Evolutionary conservation across 495 filamentous ascomycete genomes (phyloP).

Genomic region (Lasiosphaeris hirsuta): DNA sequence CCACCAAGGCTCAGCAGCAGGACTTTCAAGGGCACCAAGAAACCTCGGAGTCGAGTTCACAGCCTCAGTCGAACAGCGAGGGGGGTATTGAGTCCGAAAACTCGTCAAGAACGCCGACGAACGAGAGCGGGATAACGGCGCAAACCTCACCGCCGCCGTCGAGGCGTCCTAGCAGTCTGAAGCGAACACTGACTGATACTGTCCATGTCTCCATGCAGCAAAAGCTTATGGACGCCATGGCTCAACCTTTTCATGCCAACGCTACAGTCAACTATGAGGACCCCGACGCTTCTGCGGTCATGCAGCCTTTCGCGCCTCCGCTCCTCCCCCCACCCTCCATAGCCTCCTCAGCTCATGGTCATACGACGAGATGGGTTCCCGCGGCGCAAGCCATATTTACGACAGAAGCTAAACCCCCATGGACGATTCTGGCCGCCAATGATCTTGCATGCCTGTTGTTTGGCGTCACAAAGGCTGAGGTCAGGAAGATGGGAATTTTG

Average conservation of each 20-base stretch:
- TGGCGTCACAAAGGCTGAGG: constrained; percentile 89
- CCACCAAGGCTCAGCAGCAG: background rate
- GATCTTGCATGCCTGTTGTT: constrained; percentile 95
- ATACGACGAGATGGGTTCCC: constrained; percentile 85
- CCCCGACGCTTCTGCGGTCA: constrained; percentile 38
- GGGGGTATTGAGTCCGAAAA: constrained; percentile 40
- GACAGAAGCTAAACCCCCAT: constrained; percentile 80
- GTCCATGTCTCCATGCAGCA: constrained; percentile 66
- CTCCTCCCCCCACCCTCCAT: constrained; percentile 29
- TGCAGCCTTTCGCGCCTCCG: constrained; percentile 36
- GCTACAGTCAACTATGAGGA: constrained; percentile 48
- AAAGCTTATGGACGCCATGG: constrained; percentile 84
- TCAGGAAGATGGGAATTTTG: constrained; percentile 89
- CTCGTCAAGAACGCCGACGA: constrained; percentile 55
- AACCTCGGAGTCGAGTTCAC: background rate
- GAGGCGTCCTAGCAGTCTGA: constrained; percentile 65
- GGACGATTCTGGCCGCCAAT: constrained; percentile 96
- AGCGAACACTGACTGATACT: constrained; percentile 84
- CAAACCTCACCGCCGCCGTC: constrained; percentile 53
- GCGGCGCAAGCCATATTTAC: constrained; percentile 96
- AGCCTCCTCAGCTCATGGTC: constrained; percentile 62
- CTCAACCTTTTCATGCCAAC: constrained; percentile 68
- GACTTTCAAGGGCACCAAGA: background rate
- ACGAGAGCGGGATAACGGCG: constrained; percentile 51
- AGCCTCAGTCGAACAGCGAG: constrained; percentile 1